phyloP scores from a whole-genome alignment of 208 protist genomes.

The Tritrichomonas foetus region DNA sequence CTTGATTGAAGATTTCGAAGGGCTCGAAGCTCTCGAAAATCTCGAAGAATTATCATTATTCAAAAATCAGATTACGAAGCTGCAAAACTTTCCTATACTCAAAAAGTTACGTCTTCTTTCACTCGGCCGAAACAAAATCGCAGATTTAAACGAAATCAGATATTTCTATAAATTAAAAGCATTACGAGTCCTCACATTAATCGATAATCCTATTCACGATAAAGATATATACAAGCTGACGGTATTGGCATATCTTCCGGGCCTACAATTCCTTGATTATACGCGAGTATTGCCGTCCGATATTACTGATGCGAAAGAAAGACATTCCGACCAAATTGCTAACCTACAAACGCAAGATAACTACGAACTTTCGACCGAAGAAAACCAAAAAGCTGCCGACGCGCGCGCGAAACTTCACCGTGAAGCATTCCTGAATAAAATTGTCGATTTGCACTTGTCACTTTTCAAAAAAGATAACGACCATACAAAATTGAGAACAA shows the following conservation, averaged over 20 bases:
- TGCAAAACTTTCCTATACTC: not conserved
- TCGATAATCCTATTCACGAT: not conserved
- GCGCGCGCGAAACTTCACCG: not conserved
- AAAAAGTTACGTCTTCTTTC: not conserved
- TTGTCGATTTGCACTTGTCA: not conserved
- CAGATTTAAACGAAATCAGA: not conserved
- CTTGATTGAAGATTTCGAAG: not conserved
- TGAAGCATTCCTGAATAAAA: constrained; percentile 16
- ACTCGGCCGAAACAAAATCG: constrained; percentile 26
- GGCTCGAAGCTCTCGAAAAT: not conserved
- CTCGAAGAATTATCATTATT: constrained; percentile 24
- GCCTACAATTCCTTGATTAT: constrained; percentile 7
- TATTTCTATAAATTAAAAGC: constrained; percentile 25
- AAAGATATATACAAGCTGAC: constrained; percentile 35
- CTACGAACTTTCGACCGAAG: not conserved
- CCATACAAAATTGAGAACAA: not conserved
- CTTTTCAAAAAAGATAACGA: constrained; percentile 3
- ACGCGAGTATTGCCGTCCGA: not conserved
- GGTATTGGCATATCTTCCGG: not conserved
- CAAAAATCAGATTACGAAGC: constrained; percentile 4
- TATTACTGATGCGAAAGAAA: not conserved
- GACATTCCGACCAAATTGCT: not conserved
- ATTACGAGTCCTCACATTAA: not conserved
- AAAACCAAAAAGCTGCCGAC: not conserved
- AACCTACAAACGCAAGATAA: not conserved